Conservation (phyloP, 306 rosid genomes). For the Lupinus albus region DNA sequence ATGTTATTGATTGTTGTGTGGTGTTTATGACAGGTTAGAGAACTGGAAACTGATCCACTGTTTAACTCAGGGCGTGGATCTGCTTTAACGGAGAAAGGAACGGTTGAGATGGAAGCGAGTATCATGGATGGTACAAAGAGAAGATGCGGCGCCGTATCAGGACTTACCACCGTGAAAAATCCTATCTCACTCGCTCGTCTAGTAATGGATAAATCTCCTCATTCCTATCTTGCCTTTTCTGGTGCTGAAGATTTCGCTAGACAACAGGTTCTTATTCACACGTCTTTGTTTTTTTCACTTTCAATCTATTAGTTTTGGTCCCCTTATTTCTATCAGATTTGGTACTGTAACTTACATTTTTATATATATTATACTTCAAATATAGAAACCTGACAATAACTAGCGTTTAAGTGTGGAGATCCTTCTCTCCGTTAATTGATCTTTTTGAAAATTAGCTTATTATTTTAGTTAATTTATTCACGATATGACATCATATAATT, state of each 20-base stretch:
- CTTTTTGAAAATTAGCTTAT: no score
- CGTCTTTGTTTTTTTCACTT: no score
- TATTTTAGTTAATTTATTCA: no score
- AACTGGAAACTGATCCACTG: slow-evolving; percentile 79
- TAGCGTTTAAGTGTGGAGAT: no score
- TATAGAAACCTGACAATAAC: no score
- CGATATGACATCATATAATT: no score
- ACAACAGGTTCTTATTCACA: slow-evolving; percentile 57
- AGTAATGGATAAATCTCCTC: slow-evolving; percentile 95
- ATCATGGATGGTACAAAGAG: slow-evolving; percentile 89
- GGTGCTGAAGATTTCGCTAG: slow-evolving; percentile 92
- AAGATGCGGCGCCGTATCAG: slow-evolving; percentile 94
- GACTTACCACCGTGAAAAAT: slow-evolving; percentile 76
- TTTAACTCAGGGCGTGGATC: slow-evolving; percentile 97
- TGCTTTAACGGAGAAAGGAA: slow-evolving; percentile 78
- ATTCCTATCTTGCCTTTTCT: slow-evolving; percentile 84
- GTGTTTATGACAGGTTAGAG: slow-evolving; percentile 57
- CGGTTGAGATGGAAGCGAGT: slow-evolving; percentile 96
- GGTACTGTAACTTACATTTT: no score
- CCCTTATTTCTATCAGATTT: no score
- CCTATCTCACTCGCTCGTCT: slow-evolving; percentile 91
- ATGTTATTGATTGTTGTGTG: no score
- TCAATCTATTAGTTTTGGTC: no score
- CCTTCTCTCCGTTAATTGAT: no score
- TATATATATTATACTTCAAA: no score